Conservation (phyloP, 306 rosid genomes). For the Arachis hypogaea region DNA sequence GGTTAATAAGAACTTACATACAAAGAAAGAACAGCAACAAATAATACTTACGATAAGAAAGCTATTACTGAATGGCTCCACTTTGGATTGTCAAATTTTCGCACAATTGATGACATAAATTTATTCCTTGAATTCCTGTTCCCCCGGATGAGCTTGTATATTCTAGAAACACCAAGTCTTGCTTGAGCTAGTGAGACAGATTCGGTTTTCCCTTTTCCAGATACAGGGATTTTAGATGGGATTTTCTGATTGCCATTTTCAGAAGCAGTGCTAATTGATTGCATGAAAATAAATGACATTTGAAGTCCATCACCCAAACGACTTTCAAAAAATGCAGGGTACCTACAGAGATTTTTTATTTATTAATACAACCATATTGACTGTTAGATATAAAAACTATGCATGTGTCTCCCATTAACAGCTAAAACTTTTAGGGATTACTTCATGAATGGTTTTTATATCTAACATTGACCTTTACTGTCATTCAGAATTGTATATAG, state of each 20-base stretch:
- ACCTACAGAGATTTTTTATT: constrained; percentile 69
- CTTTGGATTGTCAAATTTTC: constrained; percentile 81
- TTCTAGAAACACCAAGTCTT: constrained; percentile 95
- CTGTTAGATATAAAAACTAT: too few species aligned
- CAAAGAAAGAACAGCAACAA: constrained; percentile 32
- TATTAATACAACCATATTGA: constrained; percentile 29
- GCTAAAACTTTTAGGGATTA: too few species aligned
- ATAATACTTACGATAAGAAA: constrained; percentile 77
- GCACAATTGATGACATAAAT: constrained; percentile 90
- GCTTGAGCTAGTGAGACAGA: constrained; percentile 73
- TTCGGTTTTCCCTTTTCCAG: constrained; percentile 72
- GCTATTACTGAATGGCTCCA: constrained; percentile 72
- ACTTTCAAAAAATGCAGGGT: constrained; percentile 96
- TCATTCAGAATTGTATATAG: constrained; percentile 24
- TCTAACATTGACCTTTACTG: not conserved
- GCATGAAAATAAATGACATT: constrained; percentile 85
- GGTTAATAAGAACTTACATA: constrained; percentile 35
- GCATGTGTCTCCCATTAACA: too few species aligned
- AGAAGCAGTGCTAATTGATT: constrained; percentile 57
- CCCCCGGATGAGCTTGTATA: constrained; percentile 95
- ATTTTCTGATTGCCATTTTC: constrained; percentile 53
- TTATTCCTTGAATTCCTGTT: constrained; percentile 91
- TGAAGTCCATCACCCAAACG: constrained; percentile 99
- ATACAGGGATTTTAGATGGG: constrained; percentile 55
- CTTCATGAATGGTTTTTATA: too few species aligned